Conservation (phyloP, 768 basidiomycete genomes). For the Trametes cinnabarina region DNA sequence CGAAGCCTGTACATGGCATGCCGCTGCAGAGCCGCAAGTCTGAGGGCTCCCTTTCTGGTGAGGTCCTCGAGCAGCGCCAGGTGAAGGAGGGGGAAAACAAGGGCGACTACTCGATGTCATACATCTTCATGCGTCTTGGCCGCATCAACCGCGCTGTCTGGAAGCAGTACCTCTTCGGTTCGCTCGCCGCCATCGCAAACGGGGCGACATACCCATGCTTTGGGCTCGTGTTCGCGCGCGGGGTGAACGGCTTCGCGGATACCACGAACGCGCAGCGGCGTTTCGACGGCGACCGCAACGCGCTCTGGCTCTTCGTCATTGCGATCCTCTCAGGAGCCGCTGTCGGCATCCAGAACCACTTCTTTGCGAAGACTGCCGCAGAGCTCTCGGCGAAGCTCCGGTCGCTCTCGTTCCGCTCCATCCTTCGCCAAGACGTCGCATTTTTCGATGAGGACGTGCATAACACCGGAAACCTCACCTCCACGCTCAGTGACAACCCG, state of each 20-base stretch:
- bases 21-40: conserved; percentile 56
- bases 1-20: conserved; percentile 54
- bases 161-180: conserved; percentile 57
- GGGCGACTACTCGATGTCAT: conserved; percentile 43
- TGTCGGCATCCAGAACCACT: conserved; percentile 68
- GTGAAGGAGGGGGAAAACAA: conserved; percentile 31
- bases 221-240: conserved; percentile 66
- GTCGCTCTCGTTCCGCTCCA: conserved; percentile 68
- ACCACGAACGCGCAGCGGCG: conserved; percentile 41
- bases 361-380: conserved; percentile 69
- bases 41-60: conserved; percentile 61
- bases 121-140: conserved; percentile 72
- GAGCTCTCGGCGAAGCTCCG: conserved; percentile 70
- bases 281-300: conserved; percentile 63
- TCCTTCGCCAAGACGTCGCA: conserved; percentile 85
- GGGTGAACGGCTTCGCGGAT: conserved; percentile 55
- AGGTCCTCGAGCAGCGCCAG: conserved; percentile 56
- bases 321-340: conserved; percentile 61
- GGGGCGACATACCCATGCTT: conserved; percentile 74
- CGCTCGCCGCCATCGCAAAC: conserved; percentile 49
- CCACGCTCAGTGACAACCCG: conserved; percentile 78
- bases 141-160: conserved; percentile 58
- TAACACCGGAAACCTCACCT: conserved; percentile 78
- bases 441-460: conserved; percentile 90
- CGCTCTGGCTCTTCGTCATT: conserved; percentile 80